Evolutionary conservation across 306 rosid species (phyloP).

Genomic region (Astragalus membranaceus): DNA sequence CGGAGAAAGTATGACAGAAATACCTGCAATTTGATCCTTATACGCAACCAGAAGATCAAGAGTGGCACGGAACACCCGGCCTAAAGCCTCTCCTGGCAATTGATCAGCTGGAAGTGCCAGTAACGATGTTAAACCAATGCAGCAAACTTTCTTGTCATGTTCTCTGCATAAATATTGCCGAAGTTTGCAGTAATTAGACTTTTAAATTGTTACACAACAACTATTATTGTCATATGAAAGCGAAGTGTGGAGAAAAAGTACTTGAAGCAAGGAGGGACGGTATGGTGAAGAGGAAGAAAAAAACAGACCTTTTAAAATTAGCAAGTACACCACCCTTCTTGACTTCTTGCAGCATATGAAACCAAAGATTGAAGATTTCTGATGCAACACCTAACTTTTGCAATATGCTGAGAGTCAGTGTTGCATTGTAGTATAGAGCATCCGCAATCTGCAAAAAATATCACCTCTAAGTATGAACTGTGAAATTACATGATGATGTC

Average conservation of each 20-base stretch:
- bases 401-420: constrained; percentile 64
- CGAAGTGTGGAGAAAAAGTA: background rate
- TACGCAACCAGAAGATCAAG: constrained; percentile 90
- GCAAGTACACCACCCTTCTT: constrained; percentile 67
- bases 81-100: constrained; percentile 73
- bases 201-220: background rate
- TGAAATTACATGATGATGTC: background rate
- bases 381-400: constrained; percentile 75
- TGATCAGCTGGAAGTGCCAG: constrained; percentile 69
- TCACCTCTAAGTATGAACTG: background rate
- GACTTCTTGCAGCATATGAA: constrained; percentile 80
- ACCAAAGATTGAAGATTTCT: constrained; percentile 85
- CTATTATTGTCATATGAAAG: background rate
- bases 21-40: constrained; percentile 97
- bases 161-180: constrained; percentile 48
- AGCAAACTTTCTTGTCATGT: constrained; percentile 89
- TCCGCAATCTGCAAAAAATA: constrained; percentile 62
- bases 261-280: background rate
- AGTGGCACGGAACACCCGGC: constrained; percentile 78
- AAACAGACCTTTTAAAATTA: constrained; percentile 62
- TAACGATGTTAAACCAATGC: constrained; percentile 87
- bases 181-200: constrained; percentile 7
- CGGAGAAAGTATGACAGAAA: background rate
- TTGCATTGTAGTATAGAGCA: constrained; percentile 81
- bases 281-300: background rate